Evolutionary conservation across 371 early-diverging fungal genomes (phyloP).

Genomic region (Catenaria anguillulae): DNA sequence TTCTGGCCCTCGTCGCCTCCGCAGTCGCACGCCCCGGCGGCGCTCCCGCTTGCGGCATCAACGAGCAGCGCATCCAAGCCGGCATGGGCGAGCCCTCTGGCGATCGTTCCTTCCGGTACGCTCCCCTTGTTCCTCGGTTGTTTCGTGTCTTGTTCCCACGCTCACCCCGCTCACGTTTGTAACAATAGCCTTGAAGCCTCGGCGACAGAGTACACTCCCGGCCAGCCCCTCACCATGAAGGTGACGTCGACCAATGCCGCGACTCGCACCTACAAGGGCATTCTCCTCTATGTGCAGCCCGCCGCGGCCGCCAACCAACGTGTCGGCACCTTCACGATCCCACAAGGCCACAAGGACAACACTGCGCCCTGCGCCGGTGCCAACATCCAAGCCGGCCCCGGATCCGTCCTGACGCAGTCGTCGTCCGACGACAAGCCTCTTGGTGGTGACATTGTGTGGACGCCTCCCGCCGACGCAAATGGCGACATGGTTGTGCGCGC

Average conservation of each 20-base stretch:
- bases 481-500: not conserved
- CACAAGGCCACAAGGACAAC: not conserved
- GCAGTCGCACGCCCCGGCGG: not conserved
- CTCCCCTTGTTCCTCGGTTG: not conserved
- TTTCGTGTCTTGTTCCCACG: not conserved
- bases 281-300: not conserved
- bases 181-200: not conserved
- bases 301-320: not conserved
- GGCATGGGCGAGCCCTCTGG: constrained; percentile 1
- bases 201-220: not conserved
- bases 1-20: not conserved
- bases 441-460: not conserved
- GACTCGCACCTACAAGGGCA: not conserved
- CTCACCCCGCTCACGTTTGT: not conserved
- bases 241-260: not conserved
- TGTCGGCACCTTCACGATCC: not conserved
- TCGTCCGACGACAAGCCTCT: constrained; percentile 2
- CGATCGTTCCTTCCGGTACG: not conserved
- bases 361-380: not conserved
- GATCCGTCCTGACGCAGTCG: constrained; percentile 1
- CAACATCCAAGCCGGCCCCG: not conserved
- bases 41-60: constrained; percentile 4
- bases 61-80: not conserved
- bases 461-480: not conserved
- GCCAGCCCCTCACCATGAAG: not conserved